Evolutionary conservation across 1,284 basidiomycete species (phyloP).

Genomic region (Microbotryum saponariae): DNA sequence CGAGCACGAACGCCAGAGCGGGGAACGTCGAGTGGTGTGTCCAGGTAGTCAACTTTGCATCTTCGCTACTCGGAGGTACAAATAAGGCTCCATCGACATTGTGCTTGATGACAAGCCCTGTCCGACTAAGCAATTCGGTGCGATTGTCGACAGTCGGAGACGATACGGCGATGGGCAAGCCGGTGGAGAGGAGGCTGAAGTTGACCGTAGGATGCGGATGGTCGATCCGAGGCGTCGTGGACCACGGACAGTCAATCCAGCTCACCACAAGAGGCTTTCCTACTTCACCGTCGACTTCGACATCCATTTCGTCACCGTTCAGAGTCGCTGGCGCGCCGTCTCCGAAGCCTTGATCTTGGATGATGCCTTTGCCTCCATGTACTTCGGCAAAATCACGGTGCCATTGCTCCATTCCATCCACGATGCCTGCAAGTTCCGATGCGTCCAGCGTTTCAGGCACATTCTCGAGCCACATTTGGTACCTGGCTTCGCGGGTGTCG

Average conservation of each 20-base stretch:
- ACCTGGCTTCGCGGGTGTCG: slow-evolving; percentile 3
- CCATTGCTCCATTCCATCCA: slow-evolving; percentile 76
- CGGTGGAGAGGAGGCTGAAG: slow-evolving; percentile 16
- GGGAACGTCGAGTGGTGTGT: slow-evolving; percentile 69
- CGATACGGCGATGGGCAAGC: slow-evolving; percentile 18
- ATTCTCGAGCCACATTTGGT: slow-evolving; percentile 44
- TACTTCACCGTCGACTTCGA: slow-evolving; percentile 54
- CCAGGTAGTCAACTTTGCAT: slow-evolving; percentile 50
- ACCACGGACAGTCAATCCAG: slow-evolving; percentile 49
- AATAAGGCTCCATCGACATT: slow-evolving; percentile 77
- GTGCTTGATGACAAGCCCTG: slow-evolving; percentile 62
- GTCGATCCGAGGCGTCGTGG: background rate
- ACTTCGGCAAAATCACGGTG: slow-evolving; percentile 48
- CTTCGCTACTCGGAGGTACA: slow-evolving; percentile 38
- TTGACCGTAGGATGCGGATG: slow-evolving; percentile 14
- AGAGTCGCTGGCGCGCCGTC: slow-evolving; percentile 59
- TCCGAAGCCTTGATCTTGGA: slow-evolving; percentile 54
- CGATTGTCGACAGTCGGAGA: background rate
- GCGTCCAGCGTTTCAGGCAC: slow-evolving; percentile 85
- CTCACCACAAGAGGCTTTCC: slow-evolving; percentile 56
- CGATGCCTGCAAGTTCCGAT: slow-evolving; percentile 66
- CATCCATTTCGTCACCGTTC: slow-evolving; percentile 71
- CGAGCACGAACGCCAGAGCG: slow-evolving; percentile 85
- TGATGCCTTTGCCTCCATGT: slow-evolving; percentile 44
- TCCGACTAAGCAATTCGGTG: background rate